A percentile compares a stretch with the other conserved stretches of the same genome.
These are phyloP conservation scores for Shiraia bambusicola DNA, from an alignment of 2,329 filamentous ascomycete genomes.

Conservation along the genomic window DNA sequence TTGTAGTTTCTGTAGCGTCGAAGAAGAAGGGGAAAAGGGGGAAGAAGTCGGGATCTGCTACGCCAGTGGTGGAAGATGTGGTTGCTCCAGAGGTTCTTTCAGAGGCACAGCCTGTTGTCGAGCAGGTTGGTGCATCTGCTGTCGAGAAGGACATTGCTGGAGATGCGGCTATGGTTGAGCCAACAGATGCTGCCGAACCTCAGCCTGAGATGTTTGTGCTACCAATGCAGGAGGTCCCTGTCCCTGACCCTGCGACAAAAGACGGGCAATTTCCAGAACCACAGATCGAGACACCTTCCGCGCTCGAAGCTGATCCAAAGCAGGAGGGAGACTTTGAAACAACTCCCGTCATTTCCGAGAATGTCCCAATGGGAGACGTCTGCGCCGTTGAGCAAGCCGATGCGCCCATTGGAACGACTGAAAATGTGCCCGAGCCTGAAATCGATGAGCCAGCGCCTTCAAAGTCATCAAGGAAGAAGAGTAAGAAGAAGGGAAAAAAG, in stretches of 20 bases:
- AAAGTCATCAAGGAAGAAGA: conserved; percentile 24
- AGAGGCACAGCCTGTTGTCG: background rate
- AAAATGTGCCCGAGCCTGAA: conserved; percentile 1
- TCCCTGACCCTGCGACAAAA: background rate
- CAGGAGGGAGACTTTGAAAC: background rate
- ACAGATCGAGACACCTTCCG: background rate
- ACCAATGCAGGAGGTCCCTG: too few relatives aligned
- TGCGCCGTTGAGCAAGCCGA: conserved; percentile 4
- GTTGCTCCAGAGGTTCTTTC: background rate
- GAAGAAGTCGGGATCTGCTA: conserved; percentile 16
- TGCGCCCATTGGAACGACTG: background rate
- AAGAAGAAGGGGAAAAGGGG: conserved; percentile 26
- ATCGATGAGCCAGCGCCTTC: conserved; percentile 6
- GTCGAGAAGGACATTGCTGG: background rate
- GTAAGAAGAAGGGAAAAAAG: conserved; percentile 31
- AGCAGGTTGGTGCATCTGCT: too few relatives aligned
- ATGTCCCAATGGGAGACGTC: conserved; percentile 1
- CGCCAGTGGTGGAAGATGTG: conserved; percentile 7
- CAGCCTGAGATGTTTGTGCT: too few relatives aligned
- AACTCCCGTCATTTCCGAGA: background rate
- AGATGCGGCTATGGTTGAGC: background rate
- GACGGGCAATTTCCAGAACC: background rate
- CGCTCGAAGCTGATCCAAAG: background rate
- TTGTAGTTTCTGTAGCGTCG: conserved; percentile 2
- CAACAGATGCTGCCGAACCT: too few relatives aligned